Percentiles rank a stretch among this genome's conserved stretches.
Evolutionary conservation across 352 stramenopile genomes (phyloP).

Genomic region (Phytophthora tubulina): DNA sequence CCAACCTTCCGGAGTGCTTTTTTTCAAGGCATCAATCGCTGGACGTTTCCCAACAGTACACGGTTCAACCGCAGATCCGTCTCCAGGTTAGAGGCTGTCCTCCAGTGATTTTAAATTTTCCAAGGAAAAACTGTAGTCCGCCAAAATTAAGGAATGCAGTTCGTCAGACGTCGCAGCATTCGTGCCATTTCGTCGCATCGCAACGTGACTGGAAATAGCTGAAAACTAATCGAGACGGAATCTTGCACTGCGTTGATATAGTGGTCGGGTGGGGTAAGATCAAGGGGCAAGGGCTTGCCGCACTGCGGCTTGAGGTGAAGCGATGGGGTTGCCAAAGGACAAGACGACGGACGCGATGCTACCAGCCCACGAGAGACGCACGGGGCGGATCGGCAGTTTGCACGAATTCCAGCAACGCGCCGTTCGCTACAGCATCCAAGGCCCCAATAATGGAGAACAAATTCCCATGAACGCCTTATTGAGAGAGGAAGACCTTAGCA

Average conservation of each 20-base stretch:
- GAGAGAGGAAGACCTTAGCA: conserved; percentile 17
- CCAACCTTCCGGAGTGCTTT: no score
- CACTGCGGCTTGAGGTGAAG: neutral
- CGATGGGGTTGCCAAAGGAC: conserved; percentile 33
- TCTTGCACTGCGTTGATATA: conserved; percentile 8
- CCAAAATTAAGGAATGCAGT: neutral
- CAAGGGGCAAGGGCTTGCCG: conserved; percentile 25
- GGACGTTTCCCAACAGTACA: neutral
- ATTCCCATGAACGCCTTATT: conserved; percentile 27
- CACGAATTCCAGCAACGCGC: conserved; percentile 88
- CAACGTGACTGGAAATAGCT: conserved; percentile 39
- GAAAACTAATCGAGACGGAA: conserved; percentile 24
- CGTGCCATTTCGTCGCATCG: conserved; percentile 24
- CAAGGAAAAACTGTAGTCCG: no score
- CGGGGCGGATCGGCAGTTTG: conserved; percentile 76
- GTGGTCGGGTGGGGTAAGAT: conserved; percentile 19
- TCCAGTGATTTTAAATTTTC: conserved; percentile 11
- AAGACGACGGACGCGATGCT: conserved; percentile 41
- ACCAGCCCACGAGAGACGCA: conserved; percentile 73
- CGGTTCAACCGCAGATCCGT: neutral
- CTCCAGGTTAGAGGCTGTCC: conserved; percentile 5
- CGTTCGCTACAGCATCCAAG: conserved; percentile 53
- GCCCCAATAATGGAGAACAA: conserved; percentile 33
- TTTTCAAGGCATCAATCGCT: neutral
- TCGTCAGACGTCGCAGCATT: conserved; percentile 17